phyloP scores from a whole-genome alignment of 257 asterid species.

The Capsicum pubescens region DNA sequence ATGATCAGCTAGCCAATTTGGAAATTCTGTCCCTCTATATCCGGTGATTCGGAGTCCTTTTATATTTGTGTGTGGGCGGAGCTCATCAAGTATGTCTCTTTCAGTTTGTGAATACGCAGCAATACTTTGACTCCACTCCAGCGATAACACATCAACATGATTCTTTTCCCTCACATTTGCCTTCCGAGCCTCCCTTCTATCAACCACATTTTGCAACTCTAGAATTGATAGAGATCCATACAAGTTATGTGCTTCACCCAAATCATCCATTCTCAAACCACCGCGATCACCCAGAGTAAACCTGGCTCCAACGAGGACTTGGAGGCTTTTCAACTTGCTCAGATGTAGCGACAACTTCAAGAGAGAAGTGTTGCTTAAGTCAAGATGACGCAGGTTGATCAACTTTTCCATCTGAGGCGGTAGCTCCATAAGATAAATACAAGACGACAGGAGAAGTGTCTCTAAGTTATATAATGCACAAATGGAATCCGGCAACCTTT shows the following conservation, averaged over 20 bases:
- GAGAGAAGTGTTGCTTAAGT: not conserved
- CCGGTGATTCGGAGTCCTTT: not conserved
- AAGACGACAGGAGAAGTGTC: not conserved
- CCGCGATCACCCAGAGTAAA: not conserved
- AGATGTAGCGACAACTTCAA: not conserved
- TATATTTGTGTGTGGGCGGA: not conserved
- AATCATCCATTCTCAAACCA: not conserved
- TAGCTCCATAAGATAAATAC: not conserved
- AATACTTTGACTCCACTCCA: not conserved
- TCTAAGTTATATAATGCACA: conserved; percentile 10
- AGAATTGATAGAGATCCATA: not conserved
- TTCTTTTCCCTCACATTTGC: conserved; percentile 28
- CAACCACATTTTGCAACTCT: conserved; percentile 22
- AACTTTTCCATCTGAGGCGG: not conserved
- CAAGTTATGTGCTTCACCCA: not conserved
- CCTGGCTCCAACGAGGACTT: not conserved
- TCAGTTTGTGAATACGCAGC: conserved; percentile 1
- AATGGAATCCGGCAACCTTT: not conserved
- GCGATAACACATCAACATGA: not conserved
- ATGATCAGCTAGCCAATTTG: conserved; percentile 20
- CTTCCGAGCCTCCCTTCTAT: not conserved
- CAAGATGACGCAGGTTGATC: conserved; percentile 23
- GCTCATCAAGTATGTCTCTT: conserved; percentile 15
- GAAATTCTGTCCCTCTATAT: conserved; percentile 20
- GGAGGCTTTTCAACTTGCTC: conserved; percentile 8